A percentile compares a stretch with the other conserved stretches of the same genome.
phyloP scores from a whole-genome alignment of 768 basidiomycete species.

The Paxillus ammoniavirescens region DNA sequence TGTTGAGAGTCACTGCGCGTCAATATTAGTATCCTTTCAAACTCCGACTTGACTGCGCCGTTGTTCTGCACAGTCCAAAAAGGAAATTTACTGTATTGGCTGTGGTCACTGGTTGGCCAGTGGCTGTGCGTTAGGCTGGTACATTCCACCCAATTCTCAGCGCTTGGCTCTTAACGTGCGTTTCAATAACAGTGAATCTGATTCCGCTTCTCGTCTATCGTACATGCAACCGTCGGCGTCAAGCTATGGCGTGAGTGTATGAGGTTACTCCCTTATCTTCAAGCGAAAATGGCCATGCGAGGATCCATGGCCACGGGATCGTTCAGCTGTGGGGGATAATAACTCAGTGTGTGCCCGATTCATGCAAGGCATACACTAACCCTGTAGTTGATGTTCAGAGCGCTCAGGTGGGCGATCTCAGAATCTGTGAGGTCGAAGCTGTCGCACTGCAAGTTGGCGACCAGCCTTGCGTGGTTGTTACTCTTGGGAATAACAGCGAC shows the following conservation, averaged over 20 bases:
- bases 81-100: background rate
- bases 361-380: constrained; percentile 38
- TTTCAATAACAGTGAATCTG: background rate
- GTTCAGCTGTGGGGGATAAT: constrained; percentile 49
- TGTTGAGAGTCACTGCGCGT: background rate
- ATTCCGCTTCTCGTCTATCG: background rate
- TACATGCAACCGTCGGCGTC: background rate
- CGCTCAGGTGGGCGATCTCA: constrained; percentile 56
- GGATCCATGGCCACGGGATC: constrained; percentile 68
- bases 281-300: constrained; percentile 70
- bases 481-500: constrained; percentile 79
- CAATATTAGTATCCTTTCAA: constrained; percentile 28
- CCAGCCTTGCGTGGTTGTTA: constrained; percentile 40
- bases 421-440: constrained; percentile 51
- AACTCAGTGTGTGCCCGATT: constrained; percentile 4
- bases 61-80: background rate
- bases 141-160: too few species aligned
- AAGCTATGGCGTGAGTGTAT: background rate
- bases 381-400: constrained; percentile 61
- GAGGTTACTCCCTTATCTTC: constrained; percentile 17
- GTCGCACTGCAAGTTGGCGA: constrained; percentile 45
- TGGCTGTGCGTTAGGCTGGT: too few species aligned
- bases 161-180: background rate
- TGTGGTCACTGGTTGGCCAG: too few species aligned
- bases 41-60: constrained; percentile 43